Evolutionary conservation across 2,329 filamentous ascomycete species (phyloP), one percentile per base, ranked within the genome.

Genomic region (Calycina herbarum): DNA sequence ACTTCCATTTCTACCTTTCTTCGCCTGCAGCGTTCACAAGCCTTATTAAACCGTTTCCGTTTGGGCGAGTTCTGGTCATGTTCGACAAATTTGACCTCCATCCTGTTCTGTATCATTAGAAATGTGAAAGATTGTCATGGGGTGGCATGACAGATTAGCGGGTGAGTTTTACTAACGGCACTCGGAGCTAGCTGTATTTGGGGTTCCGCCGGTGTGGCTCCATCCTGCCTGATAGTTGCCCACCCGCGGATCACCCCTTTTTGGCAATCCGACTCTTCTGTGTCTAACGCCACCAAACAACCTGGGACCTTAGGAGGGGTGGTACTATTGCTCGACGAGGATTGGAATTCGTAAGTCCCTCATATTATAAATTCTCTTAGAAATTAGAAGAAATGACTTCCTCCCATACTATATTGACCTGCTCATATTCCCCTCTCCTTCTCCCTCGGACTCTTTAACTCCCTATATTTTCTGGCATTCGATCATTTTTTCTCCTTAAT

Each of bases 11-110:
- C 40, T 57, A 45, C 61, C 31, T 63, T 63, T 63, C 61, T 63
- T 57, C 33, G 56, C 51, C 51, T 63, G 33, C 61, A 63, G n/a
- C 11, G 56, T 17, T 42, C 61, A 31, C 61, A 63, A 11, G 61
- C 61, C 13, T 27, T 42, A 35, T 63, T 63, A 27, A 42, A 63
- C 20, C 54, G 31, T 48, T 58, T 63, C 6, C 61, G 61, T 35
- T 63, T 63, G 13, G 51, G 13, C 3, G 51, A 58, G 10, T 45
- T 35, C n/a, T 40, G 51, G 20, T 20, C n/a, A 11, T 63, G 61
- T 31, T 63, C 33, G 6, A 38, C 20, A 13, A 54, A 54, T 24
- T 24, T 54, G 48, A 54, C 48, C 11, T 54, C 48, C 48, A 54
- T 54, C 20, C 2, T 13, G 10, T 24, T 51, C 20, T 24, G 1